Base-by-base conservation (phyloP, 2,329 filamentous ascomycete species). In the Pseudocercospora vitis region DNA sequence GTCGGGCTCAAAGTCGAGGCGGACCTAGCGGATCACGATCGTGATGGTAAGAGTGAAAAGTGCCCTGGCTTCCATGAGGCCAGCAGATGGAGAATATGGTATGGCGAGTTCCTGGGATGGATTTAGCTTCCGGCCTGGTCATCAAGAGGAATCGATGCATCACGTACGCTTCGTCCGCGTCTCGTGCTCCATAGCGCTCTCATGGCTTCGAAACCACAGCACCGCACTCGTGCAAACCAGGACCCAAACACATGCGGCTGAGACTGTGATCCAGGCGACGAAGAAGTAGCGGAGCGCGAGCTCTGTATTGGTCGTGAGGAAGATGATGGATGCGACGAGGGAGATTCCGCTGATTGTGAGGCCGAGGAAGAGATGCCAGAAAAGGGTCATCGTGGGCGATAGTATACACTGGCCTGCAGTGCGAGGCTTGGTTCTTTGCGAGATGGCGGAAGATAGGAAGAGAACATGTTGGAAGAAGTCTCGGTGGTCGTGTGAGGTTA, bases 221-320 rank as follows among this genome's bases (percentile, higher is more conserved):
- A 33, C 12, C 3, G 11, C 19, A 23, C 29, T 37, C 9, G 24
- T 19, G 46, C 19, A 48, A 18, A 48, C n/a, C 46, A 48, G 21
- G 11, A 48, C 29, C 46, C 46, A 48, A n/a, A 48, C 29, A 16
- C n/a, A 3, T 6, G 29, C 46, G 3, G 46, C 46, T 7, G 46
- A 48, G 31, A 48, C 31, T n/a, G 46, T 48, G 7, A 35, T 23
- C 46, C 46, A 48, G 2, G 46, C 29, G 9, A 48, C 32, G 19
- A 24, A 39, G 46, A 35, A 48, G 46, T 48, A 48, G 3, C 46
- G 46, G 19, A 35, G 31, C 9, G 18, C n/a, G 21, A 14, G 11
- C 14, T 39, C 19, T 29, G 29, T 37, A 12, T 18, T 26, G 19
- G 23, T 37, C 3, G 46, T 29, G 4, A 48, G 46, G 23, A 48